A percentile compares a stretch with the other conserved stretches of the same genome.
Evolutionary conservation across 1,284 basidiomycete species (phyloP).

Genomic region (Tylopilus sp.): DNA sequence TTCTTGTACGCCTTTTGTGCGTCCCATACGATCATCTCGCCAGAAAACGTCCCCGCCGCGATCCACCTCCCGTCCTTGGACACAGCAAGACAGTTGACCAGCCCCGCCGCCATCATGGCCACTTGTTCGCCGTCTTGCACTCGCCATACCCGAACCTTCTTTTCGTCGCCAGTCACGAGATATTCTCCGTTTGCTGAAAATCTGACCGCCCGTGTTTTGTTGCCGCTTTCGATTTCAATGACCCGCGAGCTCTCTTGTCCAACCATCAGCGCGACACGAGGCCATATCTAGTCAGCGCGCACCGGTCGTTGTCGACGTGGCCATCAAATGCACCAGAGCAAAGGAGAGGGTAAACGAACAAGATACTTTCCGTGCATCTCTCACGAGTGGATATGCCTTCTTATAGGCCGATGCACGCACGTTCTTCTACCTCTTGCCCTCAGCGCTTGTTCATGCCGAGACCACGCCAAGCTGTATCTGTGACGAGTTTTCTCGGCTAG

Average conservation of each 20-base stretch:
- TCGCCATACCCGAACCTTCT: background rate
- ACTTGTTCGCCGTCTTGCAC: background rate
- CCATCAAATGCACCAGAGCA: background rate
- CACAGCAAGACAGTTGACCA: background rate
- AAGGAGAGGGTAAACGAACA: background rate
- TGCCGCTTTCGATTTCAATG: background rate
- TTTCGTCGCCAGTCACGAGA: background rate
- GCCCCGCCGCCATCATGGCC: background rate
- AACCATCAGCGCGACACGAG: background rate
- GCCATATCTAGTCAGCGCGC: background rate
- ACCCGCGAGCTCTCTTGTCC: background rate
- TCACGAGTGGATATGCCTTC: background rate
- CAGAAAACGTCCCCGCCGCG: background rate
- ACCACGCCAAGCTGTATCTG: too few species aligned
- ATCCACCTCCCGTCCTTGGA: background rate
- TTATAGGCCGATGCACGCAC: background rate
- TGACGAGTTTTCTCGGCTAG: too few species aligned
- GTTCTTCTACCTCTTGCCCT: background rate
- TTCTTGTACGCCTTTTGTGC: background rate
- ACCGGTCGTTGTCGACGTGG: background rate
- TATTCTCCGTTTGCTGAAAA: background rate
- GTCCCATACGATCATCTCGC: background rate
- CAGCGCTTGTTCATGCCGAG: background rate
- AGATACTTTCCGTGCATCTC: background rate
- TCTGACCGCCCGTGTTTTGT: background rate